phyloP scores from a whole-genome alignment of 1,284 basidiomycete genomes.

The Cutaneotrichosporon daszewskae region DNA sequence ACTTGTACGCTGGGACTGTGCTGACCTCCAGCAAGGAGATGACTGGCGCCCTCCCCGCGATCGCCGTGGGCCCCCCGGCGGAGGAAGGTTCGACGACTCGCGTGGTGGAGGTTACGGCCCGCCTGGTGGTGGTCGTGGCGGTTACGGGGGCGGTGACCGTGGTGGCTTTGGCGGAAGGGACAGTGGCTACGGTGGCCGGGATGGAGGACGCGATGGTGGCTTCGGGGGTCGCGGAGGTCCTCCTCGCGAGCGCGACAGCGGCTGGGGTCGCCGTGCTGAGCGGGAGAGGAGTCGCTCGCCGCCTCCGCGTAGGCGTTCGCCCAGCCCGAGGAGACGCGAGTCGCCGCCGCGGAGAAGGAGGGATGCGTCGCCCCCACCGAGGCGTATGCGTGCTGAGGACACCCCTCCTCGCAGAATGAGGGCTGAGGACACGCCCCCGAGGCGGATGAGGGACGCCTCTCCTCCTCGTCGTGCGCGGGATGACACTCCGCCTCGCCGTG shows the following conservation, averaged over 20 bases:
- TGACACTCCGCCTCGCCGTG: slow-evolving; percentile 6
- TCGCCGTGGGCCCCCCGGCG: too few species aligned
- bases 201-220: neutral
- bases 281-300: neutral
- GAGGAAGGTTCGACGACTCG: slow-evolving; percentile 3
- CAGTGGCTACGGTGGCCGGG: neutral
- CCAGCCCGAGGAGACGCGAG: slow-evolving; percentile 1
- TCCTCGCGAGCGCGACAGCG: neutral
- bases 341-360: neutral
- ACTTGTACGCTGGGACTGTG: too few species aligned
- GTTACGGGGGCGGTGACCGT: slow-evolving; percentile 8
- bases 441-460: neutral
- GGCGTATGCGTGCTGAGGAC: slow-evolving; percentile 1
- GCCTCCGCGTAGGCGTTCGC: slow-evolving; percentile 1
- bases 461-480: neutral
- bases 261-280: neutral
- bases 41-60: too few species aligned
- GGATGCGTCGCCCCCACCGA: neutral
- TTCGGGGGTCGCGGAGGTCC: slow-evolving; percentile 1
- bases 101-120: slow-evolving; percentile 12
- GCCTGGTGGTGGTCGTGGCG: slow-evolving; percentile 3
- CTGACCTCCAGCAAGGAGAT: too few species aligned
- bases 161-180: too few species aligned
- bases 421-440: slow-evolving; percentile 11
- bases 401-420: neutral